phyloP scores from a whole-genome alignment of 148 eudicot species.

The Agrostemma githago region DNA sequence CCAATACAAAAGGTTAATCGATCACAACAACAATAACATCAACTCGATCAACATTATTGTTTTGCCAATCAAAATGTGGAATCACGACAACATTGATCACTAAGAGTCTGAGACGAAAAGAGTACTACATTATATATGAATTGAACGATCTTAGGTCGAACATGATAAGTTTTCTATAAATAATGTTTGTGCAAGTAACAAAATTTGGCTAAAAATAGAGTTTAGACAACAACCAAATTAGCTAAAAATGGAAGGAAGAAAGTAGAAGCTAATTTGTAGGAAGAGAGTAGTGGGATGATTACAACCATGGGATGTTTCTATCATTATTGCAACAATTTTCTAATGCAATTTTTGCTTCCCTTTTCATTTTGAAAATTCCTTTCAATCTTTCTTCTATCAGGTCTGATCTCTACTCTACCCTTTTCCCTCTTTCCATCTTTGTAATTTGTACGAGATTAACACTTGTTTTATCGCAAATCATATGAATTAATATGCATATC shows the following conservation, averaged over 20 bases:
- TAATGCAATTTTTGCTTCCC: constrained; percentile 25
- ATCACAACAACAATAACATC: too few relatives aligned
- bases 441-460: neutral
- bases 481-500: too few relatives aligned
- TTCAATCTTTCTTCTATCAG: constrained; percentile 27
- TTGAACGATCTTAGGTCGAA: neutral
- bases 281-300: constrained; percentile 20
- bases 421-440: neutral
- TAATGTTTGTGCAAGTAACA: neutral
- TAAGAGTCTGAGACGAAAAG: too few relatives aligned
- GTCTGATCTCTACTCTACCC: neutral
- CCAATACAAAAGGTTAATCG: too few relatives aligned
- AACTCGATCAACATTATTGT: too few relatives aligned
- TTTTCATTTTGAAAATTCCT: constrained; percentile 17
- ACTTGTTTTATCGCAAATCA: too few relatives aligned
- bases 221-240: neutral
- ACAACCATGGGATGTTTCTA: constrained; percentile 16
- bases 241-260: neutral
- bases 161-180: constrained; percentile 3
- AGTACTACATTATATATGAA: too few relatives aligned
- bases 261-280: constrained; percentile 31
- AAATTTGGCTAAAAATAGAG: neutral
- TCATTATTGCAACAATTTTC: constrained; percentile 22
- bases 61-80: too few relatives aligned
- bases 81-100: too few relatives aligned